Evolutionary conservation across 306 rosid species (phyloP), one percentile per base, ranked within the genome.

Genomic region (Fagus sylvatica): DNA sequence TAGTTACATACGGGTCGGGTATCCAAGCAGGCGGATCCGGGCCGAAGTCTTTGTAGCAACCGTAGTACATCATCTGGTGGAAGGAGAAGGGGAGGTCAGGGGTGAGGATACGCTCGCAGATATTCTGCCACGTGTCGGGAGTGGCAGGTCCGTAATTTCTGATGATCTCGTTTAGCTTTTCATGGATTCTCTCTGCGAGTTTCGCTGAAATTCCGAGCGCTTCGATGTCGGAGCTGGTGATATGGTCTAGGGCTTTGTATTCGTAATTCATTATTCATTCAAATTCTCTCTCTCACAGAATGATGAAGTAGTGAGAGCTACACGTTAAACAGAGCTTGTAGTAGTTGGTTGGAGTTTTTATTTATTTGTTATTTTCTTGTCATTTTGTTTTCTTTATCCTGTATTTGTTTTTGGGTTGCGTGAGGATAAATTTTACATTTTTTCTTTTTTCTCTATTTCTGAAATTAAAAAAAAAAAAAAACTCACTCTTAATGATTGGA

Each of bases 1-100:
- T 22, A 22, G 28, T 22, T 22, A 22, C 28, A 22, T 80, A 95
- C 98, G 80, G 87, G 83, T 87, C 80, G 61, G 98, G 98, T 19
- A 89, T 66, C 98, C 98, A 95, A 69, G 97, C 96, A 34, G 96
- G 97, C 3, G 98, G 98, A 83, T 95, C 98, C 32, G 93, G 79
- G 40, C 98, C 98, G 72, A 68, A 91, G 79, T 80, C 79, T 68
- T 53, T 82, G 81, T 76, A 92, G 90, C 97, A 92, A 2, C 84
- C 85, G 71, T 88, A 87, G 83, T 87, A 95, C 76, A 95, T 4
- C 96, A 91, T 87, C 84, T 86, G 98, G 82, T 95, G 98, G 67
- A 92, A 76, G 49, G 95, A 85, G 86, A 95, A 95, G 33, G 98
- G 97, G 0, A 87, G 90, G 41, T 91, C 80, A 3, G 98, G 97